Evolutionary conservation across 441 rosid species (phyloP), one percentile per base, ranked within the genome.

Genomic region (Oxalis stricta): DNA sequence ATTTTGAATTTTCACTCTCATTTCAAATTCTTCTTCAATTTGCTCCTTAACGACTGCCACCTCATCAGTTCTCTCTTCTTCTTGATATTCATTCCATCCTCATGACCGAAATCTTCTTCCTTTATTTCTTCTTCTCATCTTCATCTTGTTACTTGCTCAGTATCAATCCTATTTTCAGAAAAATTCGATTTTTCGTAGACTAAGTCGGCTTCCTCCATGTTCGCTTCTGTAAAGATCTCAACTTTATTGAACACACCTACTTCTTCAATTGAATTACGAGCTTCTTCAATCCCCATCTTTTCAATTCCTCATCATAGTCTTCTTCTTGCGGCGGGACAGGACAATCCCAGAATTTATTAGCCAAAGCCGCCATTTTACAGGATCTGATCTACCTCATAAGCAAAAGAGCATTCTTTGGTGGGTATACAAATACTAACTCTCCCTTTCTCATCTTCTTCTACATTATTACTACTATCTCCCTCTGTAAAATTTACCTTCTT

Each of bases 331-430:
- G 50, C 0, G 41, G 63, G 44, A 54, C 12, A 15, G 79, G 82
- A 5, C 69, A 47, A 28, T 72, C 75, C 63, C 75, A 73, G 19
- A 76, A 80, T 45, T 70, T 69, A 57, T 71, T 84, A 36, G 88
- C 80, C 1, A 84, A 71, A 31, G 91, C 88, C 26, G 95, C 85
- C 72, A 89, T 76, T 63, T 82, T 3, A 84, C 88, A 52, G 97
- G 95, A 46, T 89, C 97, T 62, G 94, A 84, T 80, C 94, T 77
- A 49, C 43, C 95, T 65, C 97, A 88, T 88, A 55, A 84, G 28
- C 54, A 84, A 61, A 45, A 89, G 68, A 30, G 97, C 95, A 43
- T 84, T 89, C 72, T 82, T 84, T 1, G 97, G 94, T 20, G 97
- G n/a, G 94, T 15, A 78, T 42, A 58, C 84, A 77, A 2, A 76